Base-by-base conservation (phyloP, 1,284 basidiomycete species). In the Coriolopsis trogii region DNA sequence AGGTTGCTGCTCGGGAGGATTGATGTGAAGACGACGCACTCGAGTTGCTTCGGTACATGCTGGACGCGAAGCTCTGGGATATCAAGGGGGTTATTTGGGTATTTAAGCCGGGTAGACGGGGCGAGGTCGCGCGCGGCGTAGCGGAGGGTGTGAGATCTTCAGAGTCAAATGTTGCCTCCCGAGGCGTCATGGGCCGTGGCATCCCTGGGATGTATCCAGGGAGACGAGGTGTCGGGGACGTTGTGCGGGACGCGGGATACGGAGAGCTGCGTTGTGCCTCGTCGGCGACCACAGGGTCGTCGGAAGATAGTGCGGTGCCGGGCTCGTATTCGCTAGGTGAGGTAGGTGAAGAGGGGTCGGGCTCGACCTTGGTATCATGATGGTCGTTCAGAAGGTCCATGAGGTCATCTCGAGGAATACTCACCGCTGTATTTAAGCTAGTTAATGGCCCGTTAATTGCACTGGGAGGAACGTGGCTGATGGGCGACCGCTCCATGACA, bases 121-220 rank as follows among this genome's bases (percentile, higher is more conserved):
- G 85, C 3, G 85, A 84, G 21, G 82, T 84, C 15, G 90, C 89
- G 53, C 89, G 85, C 49, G 89, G 89, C 3, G 89, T 92, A 18
- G 85, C 86, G n/a, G 87, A 87, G 24, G 86, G 81, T 10, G 75
- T 72, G 60, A 79, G 77, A 52, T 89, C 87, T 51, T 91, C 89
- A 36, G 77, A 65, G 47, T 89, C 89, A 41, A 81, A 71, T 21
- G 69, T 64, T 4, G 69, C 69, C 55, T 89, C 85, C 52, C 81
- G 82, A 20, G 89, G 89, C 9, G 90, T 92, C 84, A 91, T 90
- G 12, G 90, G 90, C 40, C 89, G 76, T 28, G 87, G 87, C 90
- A 92, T 92, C 5, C 90, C 89, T 30, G 89, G 89, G 51, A 91
- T 84, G 69, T 92, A 92, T n/a, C 90, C 89, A 47, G 89, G 89